A percentile compares a stretch with the other conserved stretches of the same genome.
Evolutionary conservation across 2,329 filamentous ascomycete species (phyloP).

Genomic region (Fusarium sp.): DNA sequence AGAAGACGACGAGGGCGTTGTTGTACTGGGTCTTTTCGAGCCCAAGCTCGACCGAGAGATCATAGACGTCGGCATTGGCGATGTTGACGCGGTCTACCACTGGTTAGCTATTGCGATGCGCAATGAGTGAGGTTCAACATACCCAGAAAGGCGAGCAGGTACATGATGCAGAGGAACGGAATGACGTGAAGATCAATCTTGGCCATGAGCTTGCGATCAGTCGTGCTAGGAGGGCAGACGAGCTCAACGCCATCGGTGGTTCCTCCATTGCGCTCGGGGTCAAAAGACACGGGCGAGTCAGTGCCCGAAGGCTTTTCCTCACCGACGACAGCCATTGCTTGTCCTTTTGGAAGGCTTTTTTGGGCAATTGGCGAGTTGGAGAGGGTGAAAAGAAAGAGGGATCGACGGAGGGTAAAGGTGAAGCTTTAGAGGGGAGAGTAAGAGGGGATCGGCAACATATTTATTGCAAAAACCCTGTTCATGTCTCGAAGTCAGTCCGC

Average conservation of each 20-base stretch:
- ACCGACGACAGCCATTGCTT: constrained; percentile 30
- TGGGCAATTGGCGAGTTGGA: not conserved
- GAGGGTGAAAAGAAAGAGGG: not conserved
- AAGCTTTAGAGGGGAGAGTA: not conserved
- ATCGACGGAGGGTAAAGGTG: not conserved
- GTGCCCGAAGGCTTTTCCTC: constrained; percentile 36
- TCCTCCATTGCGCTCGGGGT: constrained; percentile 34
- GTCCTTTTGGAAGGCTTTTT: not conserved
- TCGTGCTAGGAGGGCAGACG: constrained; percentile 65
- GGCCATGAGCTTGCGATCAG: constrained; percentile 73
- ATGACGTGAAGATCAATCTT: constrained; percentile 80
- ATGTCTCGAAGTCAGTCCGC: constrained; percentile 31
- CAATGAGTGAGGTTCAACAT: constrained; percentile 18
- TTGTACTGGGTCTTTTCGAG: constrained; percentile 75
- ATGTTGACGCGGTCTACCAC: constrained; percentile 76
- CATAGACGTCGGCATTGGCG: constrained; percentile 79
- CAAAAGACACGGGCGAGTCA: constrained; percentile 37
- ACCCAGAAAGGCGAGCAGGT: constrained; percentile 76
- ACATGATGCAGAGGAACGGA: constrained; percentile 79
- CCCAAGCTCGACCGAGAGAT: constrained; percentile 71
- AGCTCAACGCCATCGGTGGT: constrained; percentile 34
- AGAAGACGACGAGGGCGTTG: constrained; percentile 83
- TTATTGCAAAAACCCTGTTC: constrained; percentile 1
- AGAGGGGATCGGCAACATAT: not conserved
- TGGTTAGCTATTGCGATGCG: not conserved